Conservation (phyloP, 768 basidiomycete species). For the Grammothele lineata region DNA sequence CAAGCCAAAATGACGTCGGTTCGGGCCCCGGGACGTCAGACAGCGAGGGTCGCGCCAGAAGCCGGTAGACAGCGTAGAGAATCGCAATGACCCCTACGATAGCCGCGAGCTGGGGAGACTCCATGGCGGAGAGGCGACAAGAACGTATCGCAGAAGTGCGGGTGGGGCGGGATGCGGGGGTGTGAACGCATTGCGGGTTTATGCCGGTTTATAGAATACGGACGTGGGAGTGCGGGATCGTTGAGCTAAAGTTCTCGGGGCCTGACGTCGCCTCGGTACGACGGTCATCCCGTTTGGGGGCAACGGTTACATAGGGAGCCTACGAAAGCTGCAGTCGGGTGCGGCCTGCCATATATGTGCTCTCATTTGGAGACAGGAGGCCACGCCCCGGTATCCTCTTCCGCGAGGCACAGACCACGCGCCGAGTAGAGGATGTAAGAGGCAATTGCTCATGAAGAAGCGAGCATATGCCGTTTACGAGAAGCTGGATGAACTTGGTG, state of each 20-base stretch:
- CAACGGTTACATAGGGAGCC: too few relatives aligned
- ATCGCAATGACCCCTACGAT: conserved; percentile 8
- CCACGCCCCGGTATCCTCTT: too few relatives aligned
- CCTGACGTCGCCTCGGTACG: background rate
- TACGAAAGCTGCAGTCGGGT: too few relatives aligned
- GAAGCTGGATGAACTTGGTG: too few relatives aligned
- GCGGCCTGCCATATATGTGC: too few relatives aligned
- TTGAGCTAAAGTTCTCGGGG: background rate
- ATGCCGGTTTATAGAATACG: conserved; percentile 3
- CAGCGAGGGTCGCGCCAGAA: conserved; percentile 34
- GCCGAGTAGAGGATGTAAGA: too few relatives aligned
- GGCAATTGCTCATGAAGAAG: too few relatives aligned
- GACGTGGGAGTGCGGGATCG: conserved; percentile 8
- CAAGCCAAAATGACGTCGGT: conserved; percentile 45
- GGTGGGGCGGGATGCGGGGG: too few relatives aligned
- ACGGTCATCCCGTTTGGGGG: background rate
- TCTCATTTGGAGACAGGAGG: too few relatives aligned
- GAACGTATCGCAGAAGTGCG: too few relatives aligned
- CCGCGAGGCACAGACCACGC: too few relatives aligned
- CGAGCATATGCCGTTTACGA: too few relatives aligned
- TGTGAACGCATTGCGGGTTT: background rate
- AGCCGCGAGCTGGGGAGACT: conserved; percentile 1
- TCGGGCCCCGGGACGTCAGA: conserved; percentile 45
- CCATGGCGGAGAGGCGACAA: conserved; percentile 9
- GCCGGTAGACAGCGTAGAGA: conserved; percentile 9